These are phyloP conservation scores for Liriodendron chinense DNA, from an alignment of 164 flowering plant species.

Conservation along the genomic window DNA sequence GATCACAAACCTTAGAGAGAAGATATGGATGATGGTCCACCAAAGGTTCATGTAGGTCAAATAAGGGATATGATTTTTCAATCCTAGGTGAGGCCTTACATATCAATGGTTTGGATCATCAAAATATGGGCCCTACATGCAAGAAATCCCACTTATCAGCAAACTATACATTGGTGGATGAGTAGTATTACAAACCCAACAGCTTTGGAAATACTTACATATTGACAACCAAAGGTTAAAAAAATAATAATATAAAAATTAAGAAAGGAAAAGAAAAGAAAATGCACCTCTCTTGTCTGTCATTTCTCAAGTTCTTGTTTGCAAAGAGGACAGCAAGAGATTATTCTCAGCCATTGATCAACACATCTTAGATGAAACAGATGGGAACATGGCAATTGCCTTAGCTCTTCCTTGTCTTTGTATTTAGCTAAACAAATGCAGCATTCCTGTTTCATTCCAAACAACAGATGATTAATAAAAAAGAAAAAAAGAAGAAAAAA, in stretches of 20 bases:
- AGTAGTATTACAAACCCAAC: conserved; percentile 12
- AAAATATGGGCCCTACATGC: background rate
- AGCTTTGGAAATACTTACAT: conserved; percentile 22
- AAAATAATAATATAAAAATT: background rate
- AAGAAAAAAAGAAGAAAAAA: no score
- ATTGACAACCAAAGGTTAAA: background rate
- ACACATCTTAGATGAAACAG: conserved; percentile 84
- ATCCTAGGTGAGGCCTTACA: background rate
- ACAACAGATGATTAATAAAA: no score
- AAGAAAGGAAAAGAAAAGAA: background rate
- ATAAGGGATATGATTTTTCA: no score
- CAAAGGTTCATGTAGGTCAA: no score
- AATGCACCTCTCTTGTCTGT: conserved; percentile 1
- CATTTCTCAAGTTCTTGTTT: conserved; percentile 62
- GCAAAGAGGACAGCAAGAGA: conserved; percentile 91
- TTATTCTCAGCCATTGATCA: conserved; percentile 91
- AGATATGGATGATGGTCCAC: no score
- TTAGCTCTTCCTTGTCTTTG: conserved; percentile 79
- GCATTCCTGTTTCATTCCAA: conserved; percentile 59
- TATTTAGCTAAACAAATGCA: conserved; percentile 90
- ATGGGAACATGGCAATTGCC: conserved; percentile 83
- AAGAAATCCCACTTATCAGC: no score
- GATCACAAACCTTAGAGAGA: no score
- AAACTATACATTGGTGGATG: no score
- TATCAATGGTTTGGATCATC: conserved; percentile 1